Base-by-base conservation (phyloP, 179 eudicot species). In the Vitellaria paradoxa region DNA sequence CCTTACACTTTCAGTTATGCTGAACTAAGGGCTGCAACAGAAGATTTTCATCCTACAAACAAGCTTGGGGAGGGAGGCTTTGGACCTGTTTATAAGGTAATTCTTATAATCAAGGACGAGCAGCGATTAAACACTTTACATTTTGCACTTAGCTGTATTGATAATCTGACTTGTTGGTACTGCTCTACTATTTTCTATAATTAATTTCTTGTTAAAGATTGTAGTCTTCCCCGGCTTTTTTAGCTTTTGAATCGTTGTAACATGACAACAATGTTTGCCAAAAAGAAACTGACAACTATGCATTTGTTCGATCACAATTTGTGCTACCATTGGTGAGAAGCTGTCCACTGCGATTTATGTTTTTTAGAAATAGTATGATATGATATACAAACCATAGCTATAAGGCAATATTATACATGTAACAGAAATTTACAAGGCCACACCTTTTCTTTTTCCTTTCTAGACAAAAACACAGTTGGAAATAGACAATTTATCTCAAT, bases 31-130 rank as follows among this genome's bases (percentile, higher is more conserved):
- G 79, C 88, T 65, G 96, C 94, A 65, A 94, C 98, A 69, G 84
- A 83, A 70, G 93, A 94, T 81, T 94, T 94, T 75, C 80, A 65
- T 77, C 68, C 89, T 65, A 72, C 81, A 59, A 90, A 92, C 68
- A 92, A 94, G 84, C 98, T 94, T 75, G 98, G 98, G 12, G 91
- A 92, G 82, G 98, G 98, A 77, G 97, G 98, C 55, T 92, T 94
- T 84, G 98, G 96, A 75, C 84, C 94, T 50, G 97, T 94, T 82
- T 92, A 78, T 81, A 92, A 92, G 97, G 98, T 91, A 79, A 64
- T 30, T 61, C 68, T 78, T 71, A 23, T 79, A n/a, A 56, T 71
- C 52, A 47, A 40, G 66, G 59, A 56, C 8, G 68, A 56, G 49
- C 5, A 13, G 47, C 46, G 12, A 23, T 68, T 26, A 11, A 70